Evolutionary conservation across 192 early-diverging fungal species (phyloP).

Genomic region (Funneliformis mosseae): DNA sequence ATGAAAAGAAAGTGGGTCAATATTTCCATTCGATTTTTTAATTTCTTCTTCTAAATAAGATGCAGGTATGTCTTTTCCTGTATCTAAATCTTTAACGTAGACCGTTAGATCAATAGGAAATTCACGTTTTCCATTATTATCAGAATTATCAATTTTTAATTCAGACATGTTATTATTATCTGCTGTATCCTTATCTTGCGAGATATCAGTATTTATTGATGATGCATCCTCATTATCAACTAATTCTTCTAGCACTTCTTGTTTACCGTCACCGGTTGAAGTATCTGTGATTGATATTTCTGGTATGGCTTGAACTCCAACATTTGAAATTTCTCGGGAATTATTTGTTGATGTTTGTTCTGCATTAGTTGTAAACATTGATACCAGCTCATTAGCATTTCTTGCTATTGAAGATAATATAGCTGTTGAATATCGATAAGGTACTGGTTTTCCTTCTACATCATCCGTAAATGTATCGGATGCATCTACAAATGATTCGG

Average conservation of each 20-base stretch:
- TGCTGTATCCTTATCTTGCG: not conserved
- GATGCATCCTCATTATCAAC: not conserved
- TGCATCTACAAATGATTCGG: not conserved
- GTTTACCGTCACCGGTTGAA: not conserved
- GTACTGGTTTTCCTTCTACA: not conserved
- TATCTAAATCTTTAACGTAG: constrained; percentile 35
- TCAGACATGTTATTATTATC: not conserved
- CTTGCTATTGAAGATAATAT: constrained; percentile 3
- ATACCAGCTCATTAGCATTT: not conserved
- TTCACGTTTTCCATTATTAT: not conserved
- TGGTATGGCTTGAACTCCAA: not conserved
- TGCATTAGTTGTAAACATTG: not conserved
- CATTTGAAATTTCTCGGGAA: not conserved
- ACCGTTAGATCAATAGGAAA: constrained; percentile 10
- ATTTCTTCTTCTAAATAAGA: constrained; percentile 30
- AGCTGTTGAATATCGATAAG: constrained; percentile 8
- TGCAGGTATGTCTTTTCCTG: constrained; percentile 25
- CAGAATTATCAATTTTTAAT: not conserved
- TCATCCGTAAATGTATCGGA: not conserved
- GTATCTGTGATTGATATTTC: constrained; percentile 27
- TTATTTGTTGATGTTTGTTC: not conserved
- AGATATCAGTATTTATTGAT: not conserved
- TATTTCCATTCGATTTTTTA: constrained; percentile 28
- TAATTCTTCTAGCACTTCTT: not conserved
- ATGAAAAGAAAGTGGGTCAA: constrained; percentile 33